These are phyloP conservation scores for Jimgerdemannia flammicorona DNA, from an alignment of 192 early-diverging fungal species.

Conservation along the genomic window DNA sequence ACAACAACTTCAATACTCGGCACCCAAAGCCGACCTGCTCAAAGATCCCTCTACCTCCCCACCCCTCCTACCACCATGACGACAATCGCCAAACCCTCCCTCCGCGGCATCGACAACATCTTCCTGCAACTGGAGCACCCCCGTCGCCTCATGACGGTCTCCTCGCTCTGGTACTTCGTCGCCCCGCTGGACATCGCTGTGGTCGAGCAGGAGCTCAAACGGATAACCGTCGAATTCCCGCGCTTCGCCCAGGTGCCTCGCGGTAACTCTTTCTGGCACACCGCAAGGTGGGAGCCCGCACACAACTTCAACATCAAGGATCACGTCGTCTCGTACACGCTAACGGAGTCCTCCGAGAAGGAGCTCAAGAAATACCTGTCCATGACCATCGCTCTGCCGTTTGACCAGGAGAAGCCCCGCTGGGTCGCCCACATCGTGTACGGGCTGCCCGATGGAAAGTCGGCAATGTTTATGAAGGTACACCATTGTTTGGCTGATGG, in stretches of 20 bases:
- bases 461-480: constrained; percentile 30
- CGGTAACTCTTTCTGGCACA: not conserved
- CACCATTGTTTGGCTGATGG: constrained; percentile 31
- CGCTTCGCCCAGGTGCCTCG: constrained; percentile 8
- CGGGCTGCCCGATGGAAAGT: constrained; percentile 15
- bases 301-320: not conserved
- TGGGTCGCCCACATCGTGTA: constrained; percentile 23
- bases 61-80: not conserved
- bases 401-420: constrained; percentile 16
- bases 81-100: constrained; percentile 3
- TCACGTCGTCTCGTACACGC: constrained; percentile 4
- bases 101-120: constrained; percentile 29
- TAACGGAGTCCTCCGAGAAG: constrained; percentile 10
- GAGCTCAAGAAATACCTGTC: constrained; percentile 16
- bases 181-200: not conserved
- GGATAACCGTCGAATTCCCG: constrained; percentile 12
- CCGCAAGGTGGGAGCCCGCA: constrained; percentile 1
- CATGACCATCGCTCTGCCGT: constrained; percentile 11
- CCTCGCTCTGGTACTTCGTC: constrained; percentile 21
- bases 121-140: constrained; percentile 21
- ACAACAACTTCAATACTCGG: too few relatives aligned
- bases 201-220: constrained; percentile 7
- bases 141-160: constrained; percentile 23
- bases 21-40: too few relatives aligned
- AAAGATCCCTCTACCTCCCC: too few relatives aligned